Evolutionary conservation across 2,329 filamentous ascomycete genomes (phyloP), one percentile per base, ranked within the genome.

Genomic region (Microdochium bolleyi): DNA sequence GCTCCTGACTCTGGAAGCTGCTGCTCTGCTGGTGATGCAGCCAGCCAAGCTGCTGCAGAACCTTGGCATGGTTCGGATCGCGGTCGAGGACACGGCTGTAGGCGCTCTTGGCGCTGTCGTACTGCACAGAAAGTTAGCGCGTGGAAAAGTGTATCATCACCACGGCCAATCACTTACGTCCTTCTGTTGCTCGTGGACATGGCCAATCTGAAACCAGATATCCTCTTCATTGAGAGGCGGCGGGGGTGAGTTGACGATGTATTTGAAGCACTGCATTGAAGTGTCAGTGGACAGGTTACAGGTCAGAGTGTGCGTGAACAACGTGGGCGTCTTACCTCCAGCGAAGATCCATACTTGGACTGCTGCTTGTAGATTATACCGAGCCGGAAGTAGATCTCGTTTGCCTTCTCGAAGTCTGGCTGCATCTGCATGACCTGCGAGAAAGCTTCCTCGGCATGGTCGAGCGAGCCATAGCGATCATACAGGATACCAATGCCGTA

Each of bases 341-440:
- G 77, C 76, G 92, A 96, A 66, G 95, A 87, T 51, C 78, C 78
- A 67, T 92, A 99, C 69, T 97, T 97, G 56, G 92, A 87, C 67
- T 97, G 94, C 64, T 97, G 92, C 70, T 99, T 99, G 76, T 97
- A 97, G 59, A 99, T 97, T 74, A 99, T 99, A n/a, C 94, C 94
- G 9, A 99, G 80, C 25, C 94, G 84, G 73, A 99, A 99, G 70
- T 97, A 99, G 52, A 99, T 97, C 69, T 99, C 94, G 64, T 97
- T 97, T 53, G 92, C 92, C 78, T 99, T 99, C 65, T 99, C 94
- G 61, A 97, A 97, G 61, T 91, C 87, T 3, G 92, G 94, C 63
- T 96, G 88, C 87, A 99, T 97, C 61, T 90, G 87, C 94, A 99
- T 97, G 57, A 99, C 94, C 66, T 97, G 90, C 2, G 92, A 96